Conservation (phyloP, 2,329 filamentous ascomycete species). For the Colletotrichum kahawae region DNA sequence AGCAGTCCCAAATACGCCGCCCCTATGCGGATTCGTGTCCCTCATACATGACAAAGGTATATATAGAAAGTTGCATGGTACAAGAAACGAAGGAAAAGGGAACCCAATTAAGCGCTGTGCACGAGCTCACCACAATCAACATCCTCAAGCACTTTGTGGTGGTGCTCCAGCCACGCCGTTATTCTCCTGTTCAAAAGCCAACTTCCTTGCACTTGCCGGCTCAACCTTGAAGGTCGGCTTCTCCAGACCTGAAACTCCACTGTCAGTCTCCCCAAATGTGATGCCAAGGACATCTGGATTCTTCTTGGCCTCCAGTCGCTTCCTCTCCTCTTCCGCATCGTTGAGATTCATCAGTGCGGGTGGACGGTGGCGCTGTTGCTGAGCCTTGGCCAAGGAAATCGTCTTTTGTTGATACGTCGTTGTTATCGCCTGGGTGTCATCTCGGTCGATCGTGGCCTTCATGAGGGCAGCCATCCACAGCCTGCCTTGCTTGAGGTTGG, state of each 20-base stretch:
- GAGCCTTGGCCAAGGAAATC: slow-evolving; percentile 88
- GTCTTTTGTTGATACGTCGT: slow-evolving; percentile 98
- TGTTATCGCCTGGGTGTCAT: slow-evolving; percentile 78
- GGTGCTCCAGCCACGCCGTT: slow-evolving; percentile 27
- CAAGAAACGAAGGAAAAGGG: slow-evolving; percentile 19
- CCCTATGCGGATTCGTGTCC: slow-evolving; percentile 22
- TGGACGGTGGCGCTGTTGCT: slow-evolving; percentile 85
- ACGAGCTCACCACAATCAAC: not conserved
- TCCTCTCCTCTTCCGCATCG: slow-evolving; percentile 26
- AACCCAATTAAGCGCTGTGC: not conserved
- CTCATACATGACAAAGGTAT: slow-evolving; percentile 25
- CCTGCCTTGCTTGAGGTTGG: slow-evolving; percentile 84
- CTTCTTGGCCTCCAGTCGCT: slow-evolving; percentile 30
- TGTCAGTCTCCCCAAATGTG: slow-evolving; percentile 45
- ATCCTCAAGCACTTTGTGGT: slow-evolving; percentile 34
- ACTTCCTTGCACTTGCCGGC: slow-evolving; percentile 28
- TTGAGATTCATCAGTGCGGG: slow-evolving; percentile 79
- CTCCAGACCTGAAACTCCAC: slow-evolving; percentile 47
- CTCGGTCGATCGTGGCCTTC: slow-evolving; percentile 98
- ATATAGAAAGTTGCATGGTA: slow-evolving; percentile 21
- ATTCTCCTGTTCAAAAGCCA: slow-evolving; percentile 31
- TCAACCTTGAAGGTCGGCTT: slow-evolving; percentile 38
- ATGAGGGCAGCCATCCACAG: slow-evolving; percentile 98
- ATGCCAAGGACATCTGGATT: slow-evolving; percentile 47
- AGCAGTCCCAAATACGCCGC: slow-evolving; percentile 22